These are phyloP conservation scores for Arthrobotrys pseudoclavata DNA, from an alignment of 2,329 filamentous ascomycete genomes.

Conservation along the genomic window DNA sequence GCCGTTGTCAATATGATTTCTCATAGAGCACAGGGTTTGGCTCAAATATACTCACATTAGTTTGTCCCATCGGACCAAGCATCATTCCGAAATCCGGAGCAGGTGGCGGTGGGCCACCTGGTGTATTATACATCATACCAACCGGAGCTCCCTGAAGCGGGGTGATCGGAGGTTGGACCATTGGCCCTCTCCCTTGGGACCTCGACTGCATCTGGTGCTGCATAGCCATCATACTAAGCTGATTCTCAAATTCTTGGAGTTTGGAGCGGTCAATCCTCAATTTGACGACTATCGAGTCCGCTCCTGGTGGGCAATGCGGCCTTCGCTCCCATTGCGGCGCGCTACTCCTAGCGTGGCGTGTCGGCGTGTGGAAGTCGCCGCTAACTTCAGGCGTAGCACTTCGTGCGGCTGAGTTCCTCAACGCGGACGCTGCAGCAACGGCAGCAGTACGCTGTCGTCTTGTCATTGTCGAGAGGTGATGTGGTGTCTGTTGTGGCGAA, in stretches of 20 bases:
- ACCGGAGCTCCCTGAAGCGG: constrained; percentile 35
- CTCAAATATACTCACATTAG: constrained; percentile 25
- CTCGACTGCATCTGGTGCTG: constrained; percentile 30
- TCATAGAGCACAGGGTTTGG: neutral
- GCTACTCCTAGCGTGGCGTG: constrained; percentile 34
- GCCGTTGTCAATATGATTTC: constrained; percentile 34
- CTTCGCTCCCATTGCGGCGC: constrained; percentile 56
- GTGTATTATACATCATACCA: constrained; percentile 57
- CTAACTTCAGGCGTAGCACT: constrained; percentile 86
- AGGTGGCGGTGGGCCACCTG: constrained; percentile 44
- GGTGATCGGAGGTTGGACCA: constrained; percentile 31
- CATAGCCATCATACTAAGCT: constrained; percentile 67
- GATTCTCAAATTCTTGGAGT: constrained; percentile 76
- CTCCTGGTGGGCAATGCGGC: constrained; percentile 60
- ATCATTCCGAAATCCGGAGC: constrained; percentile 49
- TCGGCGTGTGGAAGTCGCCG: constrained; percentile 43
- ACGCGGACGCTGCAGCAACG: constrained; percentile 78
- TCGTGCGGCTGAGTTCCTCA: constrained; percentile 74
- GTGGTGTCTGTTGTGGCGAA: constrained; percentile 62
- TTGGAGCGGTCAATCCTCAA: constrained; percentile 80
- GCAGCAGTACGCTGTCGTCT: constrained; percentile 62
- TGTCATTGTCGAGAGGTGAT: constrained; percentile 62
- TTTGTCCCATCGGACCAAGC: constrained; percentile 53
- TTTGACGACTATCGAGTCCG: constrained; percentile 77
- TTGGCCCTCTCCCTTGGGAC: constrained; percentile 28